phyloP scores from a whole-genome alignment of 345 rosid genomes.

The Anacardium occidentale region DNA sequence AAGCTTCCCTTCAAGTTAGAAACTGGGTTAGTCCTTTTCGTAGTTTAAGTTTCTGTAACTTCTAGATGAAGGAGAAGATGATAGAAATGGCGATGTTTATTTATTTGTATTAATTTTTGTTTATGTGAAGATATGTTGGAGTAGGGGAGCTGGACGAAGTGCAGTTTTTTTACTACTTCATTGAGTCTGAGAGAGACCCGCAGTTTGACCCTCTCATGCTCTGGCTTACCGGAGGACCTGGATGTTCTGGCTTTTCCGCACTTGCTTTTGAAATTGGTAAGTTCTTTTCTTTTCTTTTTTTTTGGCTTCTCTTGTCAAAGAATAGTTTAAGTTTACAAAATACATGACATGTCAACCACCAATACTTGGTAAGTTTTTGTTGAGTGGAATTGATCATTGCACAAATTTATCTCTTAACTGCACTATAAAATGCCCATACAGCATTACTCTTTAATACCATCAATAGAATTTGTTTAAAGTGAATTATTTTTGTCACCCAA shows the following conservation, averaged over 20 bases:
- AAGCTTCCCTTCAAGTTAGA: conserved; percentile 43
- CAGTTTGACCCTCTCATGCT: conserved; percentile 35
- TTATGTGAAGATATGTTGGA: conserved; percentile 30
- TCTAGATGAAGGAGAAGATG: not conserved
- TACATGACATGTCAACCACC: no score
- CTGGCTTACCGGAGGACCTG: conserved; percentile 49
- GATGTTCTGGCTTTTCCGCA: conserved; percentile 45
- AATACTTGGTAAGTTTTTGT: no score
- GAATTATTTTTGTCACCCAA: no score
- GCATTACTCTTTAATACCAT: no score
- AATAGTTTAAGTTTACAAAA: no score
- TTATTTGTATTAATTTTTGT: no score
- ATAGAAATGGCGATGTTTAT: not conserved
- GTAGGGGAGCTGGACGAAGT: conserved; percentile 35
- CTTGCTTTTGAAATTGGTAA: conserved; percentile 42
- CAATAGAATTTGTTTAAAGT: no score
- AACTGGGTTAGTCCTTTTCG: conserved; percentile 31
- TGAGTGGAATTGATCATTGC: no score
- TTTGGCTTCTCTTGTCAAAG: not conserved
- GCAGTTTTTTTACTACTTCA: conserved; percentile 41
- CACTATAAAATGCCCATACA: no score
- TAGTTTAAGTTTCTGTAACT: not conserved
- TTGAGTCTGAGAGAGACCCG: conserved; percentile 41
- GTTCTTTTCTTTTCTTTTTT: not conserved
- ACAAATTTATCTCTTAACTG: no score